Conservation (phyloP, 495 filamentous ascomycete genomes). For the Amphirosellinia nigrospora region DNA sequence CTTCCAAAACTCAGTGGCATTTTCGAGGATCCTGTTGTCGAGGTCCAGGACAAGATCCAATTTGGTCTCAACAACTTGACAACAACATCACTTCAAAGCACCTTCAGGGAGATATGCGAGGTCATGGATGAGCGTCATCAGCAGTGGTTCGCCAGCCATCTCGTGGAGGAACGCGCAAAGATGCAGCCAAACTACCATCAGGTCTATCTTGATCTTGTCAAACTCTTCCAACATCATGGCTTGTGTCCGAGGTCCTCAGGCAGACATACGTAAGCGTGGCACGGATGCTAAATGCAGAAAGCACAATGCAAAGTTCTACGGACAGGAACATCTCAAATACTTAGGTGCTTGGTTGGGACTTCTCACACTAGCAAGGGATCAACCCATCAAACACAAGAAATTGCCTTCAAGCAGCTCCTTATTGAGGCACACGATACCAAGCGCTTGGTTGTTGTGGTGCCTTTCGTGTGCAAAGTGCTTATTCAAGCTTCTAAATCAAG, state of each 20-base stretch:
- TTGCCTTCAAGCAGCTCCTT: constrained; percentile 94
- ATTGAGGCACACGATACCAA: constrained; percentile 91
- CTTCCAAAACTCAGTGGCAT: constrained; percentile 60
- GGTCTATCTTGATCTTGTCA: constrained; percentile 88
- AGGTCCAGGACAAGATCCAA: constrained; percentile 88
- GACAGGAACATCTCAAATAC: constrained; percentile 91
- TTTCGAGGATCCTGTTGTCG: constrained; percentile 82
- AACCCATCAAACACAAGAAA: constrained; percentile 96
- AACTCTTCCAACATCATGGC: constrained; percentile 75
- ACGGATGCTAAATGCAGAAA: constrained; percentile 86
- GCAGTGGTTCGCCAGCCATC: constrained; percentile 93
- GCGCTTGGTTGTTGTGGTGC: constrained; percentile 87
- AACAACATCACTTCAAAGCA: constrained; percentile 80
- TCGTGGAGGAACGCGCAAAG: constrained; percentile 97
- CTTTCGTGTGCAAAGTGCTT: constrained; percentile 95
- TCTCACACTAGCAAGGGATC: constrained; percentile 90
- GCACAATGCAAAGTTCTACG: constrained; percentile 74
- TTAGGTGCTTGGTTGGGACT: constrained; percentile 91
- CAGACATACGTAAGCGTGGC: constrained; percentile 89
- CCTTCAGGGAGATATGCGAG: constrained; percentile 78
- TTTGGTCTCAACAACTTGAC: constrained; percentile 98
- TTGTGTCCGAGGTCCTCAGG: constrained; percentile 87
- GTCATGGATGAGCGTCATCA: constrained; percentile 79
- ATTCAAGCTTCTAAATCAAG: constrained; percentile 81
- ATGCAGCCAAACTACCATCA: constrained; percentile 94